phyloP scores from a whole-genome alignment of 768 basidiomycete genomes.

The Boletales sp. region DNA sequence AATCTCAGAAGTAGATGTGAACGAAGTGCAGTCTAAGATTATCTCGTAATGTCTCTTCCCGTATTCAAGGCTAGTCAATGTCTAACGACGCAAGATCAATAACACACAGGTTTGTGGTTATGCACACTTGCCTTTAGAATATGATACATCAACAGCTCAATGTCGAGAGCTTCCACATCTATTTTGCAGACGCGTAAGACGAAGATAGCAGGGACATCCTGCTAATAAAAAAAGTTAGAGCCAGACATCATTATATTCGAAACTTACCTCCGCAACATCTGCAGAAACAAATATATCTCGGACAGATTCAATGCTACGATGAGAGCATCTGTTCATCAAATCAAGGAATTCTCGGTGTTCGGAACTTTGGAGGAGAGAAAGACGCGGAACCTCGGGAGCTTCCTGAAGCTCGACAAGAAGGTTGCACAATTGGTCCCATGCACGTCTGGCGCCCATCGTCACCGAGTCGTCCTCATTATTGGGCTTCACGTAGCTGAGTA shows the following conservation, averaged over 20 bases:
- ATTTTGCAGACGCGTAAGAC: constrained; percentile 64
- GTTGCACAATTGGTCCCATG: constrained; percentile 80
- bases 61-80: constrained; percentile 46
- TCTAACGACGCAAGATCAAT: constrained; percentile 35
- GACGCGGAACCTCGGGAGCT: constrained; percentile 60
- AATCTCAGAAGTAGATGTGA: constrained; percentile 69
- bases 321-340: constrained; percentile 60
- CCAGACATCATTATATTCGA: background rate
- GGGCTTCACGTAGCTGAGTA: constrained; percentile 67
- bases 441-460: constrained; percentile 65
- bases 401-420: constrained; percentile 76
- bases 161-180: constrained; percentile 75
- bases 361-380: constrained; percentile 44
- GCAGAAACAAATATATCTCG: constrained; percentile 64
- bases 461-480: constrained; percentile 51
- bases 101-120: background rate
- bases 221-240: constrained; percentile 1
- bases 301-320: constrained; percentile 59
- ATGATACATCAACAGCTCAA: constrained; percentile 74
- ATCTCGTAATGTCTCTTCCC: constrained; percentile 58
- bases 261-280: constrained; percentile 41
- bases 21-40: constrained; percentile 79
- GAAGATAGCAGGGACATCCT: constrained; percentile 51
- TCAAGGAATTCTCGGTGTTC: constrained; percentile 66
- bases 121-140: constrained; percentile 59